Percentiles rank a stretch among this genome's conserved stretches.
Conservation (phyloP, 148 eudicot genomes). For the Persicaria maculosa region DNA sequence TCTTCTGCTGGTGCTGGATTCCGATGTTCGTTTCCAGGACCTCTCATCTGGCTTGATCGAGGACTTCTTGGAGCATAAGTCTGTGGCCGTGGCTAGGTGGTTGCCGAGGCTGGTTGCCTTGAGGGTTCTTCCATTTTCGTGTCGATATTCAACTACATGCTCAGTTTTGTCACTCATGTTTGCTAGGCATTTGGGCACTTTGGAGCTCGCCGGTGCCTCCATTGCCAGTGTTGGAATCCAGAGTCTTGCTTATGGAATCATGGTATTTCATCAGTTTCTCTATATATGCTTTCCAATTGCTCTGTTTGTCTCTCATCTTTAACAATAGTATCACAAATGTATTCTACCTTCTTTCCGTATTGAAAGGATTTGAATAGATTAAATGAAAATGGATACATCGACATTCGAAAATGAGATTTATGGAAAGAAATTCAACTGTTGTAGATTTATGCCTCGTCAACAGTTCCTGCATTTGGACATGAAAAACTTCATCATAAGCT, state of each 20-base stretch:
- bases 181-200: conserved; percentile 20
- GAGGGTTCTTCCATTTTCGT: neutral
- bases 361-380: too few relatives aligned
- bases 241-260: conserved; percentile 23
- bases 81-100: neutral
- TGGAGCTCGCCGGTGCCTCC: conserved; percentile 25
- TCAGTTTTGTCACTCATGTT: conserved; percentile 17
- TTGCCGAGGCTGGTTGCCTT: neutral
- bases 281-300: neutral
- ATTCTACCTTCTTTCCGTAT: too few relatives aligned
- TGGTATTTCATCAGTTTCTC: conserved; percentile 12
- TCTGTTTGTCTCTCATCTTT: too few relatives aligned
- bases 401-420: conserved; percentile 20
- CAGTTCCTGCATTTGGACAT: conserved; percentile 67
- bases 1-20: neutral
- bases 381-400: too few relatives aligned
- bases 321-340: too few relatives aligned
- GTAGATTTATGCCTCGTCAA: conserved; percentile 97
- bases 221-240: conserved; percentile 24
- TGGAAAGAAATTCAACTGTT: conserved; percentile 84
- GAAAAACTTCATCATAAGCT: neutral
- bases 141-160: neutral
- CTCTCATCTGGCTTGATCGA: neutral
- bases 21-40: neutral
- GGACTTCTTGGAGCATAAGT: neutral